Conservation (phyloP, 305 asterid species). For the Lippia alba region DNA sequence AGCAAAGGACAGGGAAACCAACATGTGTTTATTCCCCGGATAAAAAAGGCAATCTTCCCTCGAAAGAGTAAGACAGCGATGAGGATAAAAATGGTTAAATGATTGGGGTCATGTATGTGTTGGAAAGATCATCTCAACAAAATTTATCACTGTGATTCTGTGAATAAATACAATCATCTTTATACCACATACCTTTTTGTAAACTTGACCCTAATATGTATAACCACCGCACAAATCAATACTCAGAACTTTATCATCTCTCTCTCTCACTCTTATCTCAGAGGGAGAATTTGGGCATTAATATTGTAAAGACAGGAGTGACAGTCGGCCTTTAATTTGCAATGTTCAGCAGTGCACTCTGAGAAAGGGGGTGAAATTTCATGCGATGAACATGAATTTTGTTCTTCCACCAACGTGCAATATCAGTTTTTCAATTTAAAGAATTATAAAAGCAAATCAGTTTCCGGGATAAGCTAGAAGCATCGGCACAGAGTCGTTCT, state of each 20-base stretch:
- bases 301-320: slow-evolving; percentile 34
- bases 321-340: slow-evolving; percentile 19
- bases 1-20: slow-evolving; percentile 42
- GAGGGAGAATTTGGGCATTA: slow-evolving; percentile 24
- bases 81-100: slow-evolving; percentile 47
- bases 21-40: slow-evolving; percentile 47
- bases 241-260: not conserved
- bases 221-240: not conserved
- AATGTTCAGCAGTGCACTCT: slow-evolving; percentile 9
- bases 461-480: too few species aligned
- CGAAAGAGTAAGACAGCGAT: slow-evolving; percentile 43
- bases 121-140: slow-evolving; percentile 31
- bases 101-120: slow-evolving; percentile 33
- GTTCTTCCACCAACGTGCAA: too few species aligned
- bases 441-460: too few species aligned
- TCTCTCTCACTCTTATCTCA: not conserved
- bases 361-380: not conserved
- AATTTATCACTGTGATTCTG: not conserved
- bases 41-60: slow-evolving; percentile 46
- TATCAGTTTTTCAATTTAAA: too few species aligned
- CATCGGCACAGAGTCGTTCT: too few species aligned
- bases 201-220: not conserved
- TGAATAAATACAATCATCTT: slow-evolving; percentile 11
- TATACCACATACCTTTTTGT: not conserved
- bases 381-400: too few species aligned